phyloP scores from a whole-genome alignment of 1,284 basidiomycete species.

The Tilletia caries region DNA sequence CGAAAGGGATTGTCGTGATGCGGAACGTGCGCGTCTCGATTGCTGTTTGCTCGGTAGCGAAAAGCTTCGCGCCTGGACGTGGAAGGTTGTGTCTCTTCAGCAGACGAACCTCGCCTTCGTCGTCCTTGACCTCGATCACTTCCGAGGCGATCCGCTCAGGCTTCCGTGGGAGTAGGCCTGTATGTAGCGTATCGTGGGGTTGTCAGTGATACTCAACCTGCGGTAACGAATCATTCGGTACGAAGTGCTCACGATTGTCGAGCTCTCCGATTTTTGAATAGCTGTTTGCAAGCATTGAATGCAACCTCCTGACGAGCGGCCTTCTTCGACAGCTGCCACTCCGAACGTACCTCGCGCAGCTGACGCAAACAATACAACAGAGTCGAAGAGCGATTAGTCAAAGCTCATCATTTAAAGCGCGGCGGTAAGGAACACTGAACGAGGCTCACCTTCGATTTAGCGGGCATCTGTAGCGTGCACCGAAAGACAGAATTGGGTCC shows the following conservation, averaged over 20 bases:
- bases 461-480: background rate
- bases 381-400: too few species aligned
- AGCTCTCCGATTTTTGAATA: conserved; percentile 28
- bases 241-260: conserved; percentile 27
- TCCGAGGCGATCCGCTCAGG: conserved; percentile 12
- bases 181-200: too few species aligned
- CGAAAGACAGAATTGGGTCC: background rate
- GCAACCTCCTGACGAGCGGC: conserved; percentile 30
- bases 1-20: conserved; percentile 15
- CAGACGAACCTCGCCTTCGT: background rate
- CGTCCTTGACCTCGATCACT: background rate
- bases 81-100: background rate
- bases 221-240: too few species aligned
- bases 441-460: conserved; percentile 16
- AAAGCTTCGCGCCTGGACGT: background rate
- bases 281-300: conserved; percentile 27
- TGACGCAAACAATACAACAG: too few species aligned
- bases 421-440: too few species aligned
- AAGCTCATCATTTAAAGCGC: too few species aligned
- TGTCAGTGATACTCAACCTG: too few species aligned
- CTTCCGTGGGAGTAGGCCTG: conserved; percentile 19
- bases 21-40: background rate
- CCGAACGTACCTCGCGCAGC: conserved; percentile 24
- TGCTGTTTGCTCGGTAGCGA: background rate
- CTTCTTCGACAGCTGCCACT: conserved; percentile 24